phyloP scores from a whole-genome alignment of 305 asterid species.

The Galium porrigens region DNA sequence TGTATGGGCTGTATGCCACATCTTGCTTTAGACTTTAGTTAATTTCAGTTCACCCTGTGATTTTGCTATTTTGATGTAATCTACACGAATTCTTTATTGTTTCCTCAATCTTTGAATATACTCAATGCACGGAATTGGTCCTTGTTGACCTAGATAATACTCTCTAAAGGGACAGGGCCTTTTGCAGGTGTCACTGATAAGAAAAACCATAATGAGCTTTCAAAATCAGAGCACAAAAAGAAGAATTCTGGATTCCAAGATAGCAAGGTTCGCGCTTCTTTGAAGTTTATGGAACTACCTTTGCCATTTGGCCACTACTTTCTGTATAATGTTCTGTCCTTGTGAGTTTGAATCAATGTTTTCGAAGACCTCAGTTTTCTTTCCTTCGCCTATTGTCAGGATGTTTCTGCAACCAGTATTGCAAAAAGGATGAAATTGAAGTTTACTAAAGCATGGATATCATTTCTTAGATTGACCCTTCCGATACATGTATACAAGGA shows the following conservation, averaged over 20 bases:
- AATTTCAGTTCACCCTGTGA: background rate
- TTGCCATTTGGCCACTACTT: background rate
- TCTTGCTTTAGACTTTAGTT: background rate
- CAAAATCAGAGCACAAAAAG: constrained; percentile 18
- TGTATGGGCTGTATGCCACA: too few species aligned
- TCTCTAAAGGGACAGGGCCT: constrained; percentile 30
- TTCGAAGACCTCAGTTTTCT: background rate
- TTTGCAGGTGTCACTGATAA: constrained; percentile 29
- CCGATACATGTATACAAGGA: constrained; percentile 79
- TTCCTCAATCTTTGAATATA: background rate
- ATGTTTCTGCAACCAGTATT: constrained; percentile 31
- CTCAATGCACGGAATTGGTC: background rate
- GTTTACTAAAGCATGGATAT: constrained; percentile 81
- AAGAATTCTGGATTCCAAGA: constrained; percentile 20
- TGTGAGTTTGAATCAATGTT: background rate
- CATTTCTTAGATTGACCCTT: constrained; percentile 68
- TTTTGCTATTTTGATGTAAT: background rate
- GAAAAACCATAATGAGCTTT: constrained; percentile 18
- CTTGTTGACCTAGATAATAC: constrained; percentile 6
- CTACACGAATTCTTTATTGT: background rate
- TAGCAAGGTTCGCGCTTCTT: constrained; percentile 29
- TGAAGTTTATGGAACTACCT: constrained; percentile 1
- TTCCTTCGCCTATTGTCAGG: constrained; percentile 30
- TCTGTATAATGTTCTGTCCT: background rate
- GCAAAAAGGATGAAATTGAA: constrained; percentile 71